Evolutionary conservation across 306 rosid species (phyloP), one percentile per base, ranked within the genome.

Genomic region (Pueraria montana): DNA sequence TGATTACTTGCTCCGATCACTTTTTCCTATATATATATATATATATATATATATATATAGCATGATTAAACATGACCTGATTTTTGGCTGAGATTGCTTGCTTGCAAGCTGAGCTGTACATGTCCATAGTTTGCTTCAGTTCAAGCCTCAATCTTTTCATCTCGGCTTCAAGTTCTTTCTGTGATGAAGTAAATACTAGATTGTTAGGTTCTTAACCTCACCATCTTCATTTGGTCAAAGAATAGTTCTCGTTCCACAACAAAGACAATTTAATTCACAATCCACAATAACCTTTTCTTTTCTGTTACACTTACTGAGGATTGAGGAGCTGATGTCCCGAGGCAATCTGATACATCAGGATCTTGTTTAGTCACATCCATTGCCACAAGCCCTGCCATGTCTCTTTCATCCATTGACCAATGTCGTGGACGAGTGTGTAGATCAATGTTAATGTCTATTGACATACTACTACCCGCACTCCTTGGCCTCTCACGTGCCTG

Each of bases 81-180:
- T 91, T 90, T 88, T 96, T 94, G 30, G 99, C 99, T 58, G 97
- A 90, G 80, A 96, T 92, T 63, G 99, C 99, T 90, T 96, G 98
- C 86, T 91, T 96, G 90, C 99, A 92, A 38, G 98, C 99, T 74
- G 98, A 89, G 90, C 94, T 96, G 65, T 96, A 96, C 98, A 94
- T 89, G 83, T 96, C 93, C 97, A 94, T 94, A 74, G 99, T 96
- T 87, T 96, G 97, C 86, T 96, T 91, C 85, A 96, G 82, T 83
- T 96, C 99, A 24, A 87, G 90, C 90, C 90, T 94, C 87, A 96
- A 83, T 88, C 95, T 92, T 80, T 79, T 90, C 98, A 96, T 94
- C 90, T 94, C 97, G 27, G 91, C 97, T 86, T 90, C 97, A 6
- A 94, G 27, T 0, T 92, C 98, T 76, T 74, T 83, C 99, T 96